Base-by-base conservation (phyloP, 2,329 filamentous ascomycete genomes). In the Blumeriella jaapii region DNA sequence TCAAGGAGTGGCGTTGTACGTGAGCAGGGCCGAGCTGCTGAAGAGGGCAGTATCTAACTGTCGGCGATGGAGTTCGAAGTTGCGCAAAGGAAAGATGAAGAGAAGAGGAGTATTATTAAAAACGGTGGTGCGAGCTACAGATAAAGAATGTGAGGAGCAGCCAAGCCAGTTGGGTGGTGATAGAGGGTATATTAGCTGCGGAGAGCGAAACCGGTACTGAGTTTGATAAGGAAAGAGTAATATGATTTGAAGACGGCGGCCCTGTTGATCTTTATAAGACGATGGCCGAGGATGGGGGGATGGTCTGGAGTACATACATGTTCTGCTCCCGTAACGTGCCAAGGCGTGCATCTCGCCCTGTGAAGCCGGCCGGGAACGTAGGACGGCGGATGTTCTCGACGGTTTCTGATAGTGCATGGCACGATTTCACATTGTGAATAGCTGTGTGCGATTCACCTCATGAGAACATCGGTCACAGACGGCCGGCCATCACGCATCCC, bases 121-220 rank as follows among this genome's bases (percentile, higher is more conserved):
- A 50, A 50, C 34, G 49, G 50, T 41, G 41, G 36, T 52, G 48
- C 47, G 48, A 51, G 54, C 50, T 54, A 53, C 50, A 55, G 42
- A 10, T 61, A 66, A 65, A 55, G 63, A 67, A 66, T 61, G 63
- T 59, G 65, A 58, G n/a, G n/a, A n/a, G 60, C 60, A 62, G 61
- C 65, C 64, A 65, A 67, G 57, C 65, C 65, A 65, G 65, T 67
- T 65, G 63, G 64, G 55, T 48, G 53, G 54, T 61, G 55, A 65
- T 65, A 56, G 61, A 64, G 58, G 60, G 60, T 55, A 43, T 46
- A 52, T 54, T 52, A 55, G 53, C 54, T 56, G 54, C 54, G 48
- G 44, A 48, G 41, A 39, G 38, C 41, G 50, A 54, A 53, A 46
- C 56, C 46, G 48, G 53, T 51, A 48, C 52, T 49, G 43, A 52